Evolutionary conservation across 1,139 yeast genomes (phyloP), one percentile per base, ranked within the genome.

Genomic region (Komagataea norvegica): DNA sequence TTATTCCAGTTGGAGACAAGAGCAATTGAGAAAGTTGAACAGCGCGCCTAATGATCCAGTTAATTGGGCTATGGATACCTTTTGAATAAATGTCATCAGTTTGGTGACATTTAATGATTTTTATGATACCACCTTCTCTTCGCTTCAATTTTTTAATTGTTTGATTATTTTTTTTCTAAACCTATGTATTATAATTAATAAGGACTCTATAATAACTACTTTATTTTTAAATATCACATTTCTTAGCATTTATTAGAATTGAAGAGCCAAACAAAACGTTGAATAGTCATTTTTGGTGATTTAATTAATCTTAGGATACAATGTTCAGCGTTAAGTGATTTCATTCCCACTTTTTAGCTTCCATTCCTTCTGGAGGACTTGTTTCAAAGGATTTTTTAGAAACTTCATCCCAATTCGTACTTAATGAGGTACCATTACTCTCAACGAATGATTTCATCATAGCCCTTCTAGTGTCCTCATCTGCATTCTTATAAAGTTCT

Each of bases 401-500:
- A 3, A 95, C 97, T 44, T 87, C 95, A n/a, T 66, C 74, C 99
- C 99, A 93, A 57, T 86, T 84, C 6, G 98, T 93, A 35, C 95
- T 86, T 45, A 93, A 67, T 1, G 94, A 79, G 0, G 98, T 93
- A 15, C 99, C 99, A 48, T 85, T 84, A 50, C 95, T 85, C 61
- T 93, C 96, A n/a, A 77, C 70, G 54, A 77, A 91, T 37, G 96
- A 86, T 63, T 93, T 93, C 93, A 87, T 84, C 97, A 93, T 93
- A 2, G 99, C 99, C 41, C 94, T 71, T 49, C 70, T 70, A 1
- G 95, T 82, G 54, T 91, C 96, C 9, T 84, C 94, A 55, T 88
- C 95, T 0, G 95, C 93, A 47, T 74, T 79, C 28, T 74, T 72
- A 62, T 83, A 93, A 10, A 93, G 59, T 44, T 77, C 70, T 47